These are phyloP conservation scores for Wickerhamiella galacta DNA, from an alignment of 805 yeast genomes.

Conservation along the genomic window DNA sequence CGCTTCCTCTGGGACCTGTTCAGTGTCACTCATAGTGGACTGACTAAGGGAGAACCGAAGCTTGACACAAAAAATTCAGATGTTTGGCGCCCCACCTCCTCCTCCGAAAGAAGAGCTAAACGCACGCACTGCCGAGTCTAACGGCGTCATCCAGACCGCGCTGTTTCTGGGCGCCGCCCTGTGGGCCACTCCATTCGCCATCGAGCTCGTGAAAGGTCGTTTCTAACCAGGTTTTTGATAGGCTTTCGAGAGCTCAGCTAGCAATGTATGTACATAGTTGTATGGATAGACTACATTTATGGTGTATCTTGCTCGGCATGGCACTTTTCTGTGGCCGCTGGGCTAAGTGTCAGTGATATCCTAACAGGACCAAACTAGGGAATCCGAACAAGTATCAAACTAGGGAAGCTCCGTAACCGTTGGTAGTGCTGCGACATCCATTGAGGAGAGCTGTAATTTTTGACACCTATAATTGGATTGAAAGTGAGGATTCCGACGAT, in stretches of 20 bases:
- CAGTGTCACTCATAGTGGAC: not conserved
- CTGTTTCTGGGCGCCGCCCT: slow-evolving; percentile 23
- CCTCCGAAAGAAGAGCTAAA: slow-evolving; percentile 25
- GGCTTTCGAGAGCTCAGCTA: not conserved
- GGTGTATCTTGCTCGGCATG: not conserved
- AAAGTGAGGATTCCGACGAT: too few species aligned
- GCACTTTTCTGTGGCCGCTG: too few species aligned
- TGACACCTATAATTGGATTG: too few species aligned
- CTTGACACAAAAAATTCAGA: slow-evolving; percentile 4
- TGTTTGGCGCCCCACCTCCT: slow-evolving; percentile 26
- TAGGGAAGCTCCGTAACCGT: too few species aligned
- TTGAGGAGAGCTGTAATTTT: too few species aligned
- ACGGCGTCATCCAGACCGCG: slow-evolving; percentile 18
- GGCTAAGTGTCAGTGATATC: too few species aligned
- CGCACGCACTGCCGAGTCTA: slow-evolving; percentile 18
- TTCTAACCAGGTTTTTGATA: too few species aligned
- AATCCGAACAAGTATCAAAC: too few species aligned
- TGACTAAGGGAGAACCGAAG: not conserved
- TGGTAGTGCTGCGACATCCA: too few species aligned
- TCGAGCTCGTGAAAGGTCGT: slow-evolving; percentile 24
- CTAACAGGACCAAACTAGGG: too few species aligned
- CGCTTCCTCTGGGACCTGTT: not conserved
- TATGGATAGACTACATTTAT: not conserved
- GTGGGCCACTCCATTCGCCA: slow-evolving; percentile 26
- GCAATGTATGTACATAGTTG: not conserved